Base-by-base conservation (phyloP, 108 stramenopile genomes). In the Aurantiochytrium sp. region DNA sequence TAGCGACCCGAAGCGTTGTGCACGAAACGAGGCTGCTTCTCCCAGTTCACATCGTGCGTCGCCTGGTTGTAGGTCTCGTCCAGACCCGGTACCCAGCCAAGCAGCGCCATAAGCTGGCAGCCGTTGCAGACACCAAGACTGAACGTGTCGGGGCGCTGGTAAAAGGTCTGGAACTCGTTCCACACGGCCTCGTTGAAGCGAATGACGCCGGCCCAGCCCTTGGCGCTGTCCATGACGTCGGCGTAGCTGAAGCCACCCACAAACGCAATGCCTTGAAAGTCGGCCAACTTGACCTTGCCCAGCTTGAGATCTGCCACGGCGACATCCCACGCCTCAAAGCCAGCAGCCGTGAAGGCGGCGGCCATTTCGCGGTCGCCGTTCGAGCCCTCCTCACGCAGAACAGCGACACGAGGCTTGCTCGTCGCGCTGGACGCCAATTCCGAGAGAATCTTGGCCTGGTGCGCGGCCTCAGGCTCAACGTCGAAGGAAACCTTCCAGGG, bases 151-250 rank as follows among this genome's bases (percentile, higher is more conserved):
- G 89, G 69, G 72, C 98, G 95, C 44, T 91, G 94, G 58, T 95
- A 95, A 95, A 99, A 99, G 16, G 92, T 94, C 90, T 98, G 88
- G 90, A 99, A 99, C 94, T 98, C 97, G 90, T 96, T 92, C 91
- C 93, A 95, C 6, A 99, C 94, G 87, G 91, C 92, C 8, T 95
- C 95, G 92, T 98, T 98, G 95, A 97, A 98, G 89, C 95, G 96
- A 95, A 99, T 98, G 83, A 96, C 96, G 58, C 96, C 99, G 45
- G 98, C 99, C 99, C 99, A 99, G 59, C 99, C 99, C 92, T 99
- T 99, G 88, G 97, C 99, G 83, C 96, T 97, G 90, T 99, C 98
- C 35, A 98, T 92, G 4, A 98, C 98, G 89, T 99, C 99, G 18
- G 98, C 99, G 88, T 97, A 99, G 16, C 96, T 96, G 92, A 99